Base-by-base conservation (phyloP, 2,329 filamentous ascomycete species). In the Calycina herbarum region DNA sequence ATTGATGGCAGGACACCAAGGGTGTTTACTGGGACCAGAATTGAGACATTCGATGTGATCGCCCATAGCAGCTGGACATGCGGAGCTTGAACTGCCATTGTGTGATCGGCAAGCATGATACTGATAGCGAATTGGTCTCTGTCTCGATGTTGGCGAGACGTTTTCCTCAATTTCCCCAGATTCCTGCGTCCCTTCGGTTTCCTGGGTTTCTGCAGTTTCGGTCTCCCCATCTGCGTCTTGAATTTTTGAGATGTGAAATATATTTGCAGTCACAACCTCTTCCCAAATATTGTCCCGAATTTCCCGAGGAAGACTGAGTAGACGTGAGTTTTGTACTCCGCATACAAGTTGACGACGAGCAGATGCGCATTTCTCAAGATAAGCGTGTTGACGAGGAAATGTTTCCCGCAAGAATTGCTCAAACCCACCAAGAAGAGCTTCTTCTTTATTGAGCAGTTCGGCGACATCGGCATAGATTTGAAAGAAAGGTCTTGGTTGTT, bases 261-360 rank as follows among this genome's bases (percentile, higher is more conserved):
- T 62, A n/a, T 69, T 67, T 11, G 56, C 64, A 3, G 15, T 35
- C 5, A 65, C 8, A 2, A 64, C 61, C 11, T 71, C 62, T 2
- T 42, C 35, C 68, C 68, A 71, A 51, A 69, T 72, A 24, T 65
- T 61, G 24, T 70, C 62, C 7, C 69, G 57, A 27, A 72, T 60
- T 60, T 69, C 68, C 17, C 61, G 62, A 2, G 67, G 68, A 6
- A 70, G 54, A 10, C 15, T 66, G 10, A 70, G 38, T 2, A 67
- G 51, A 2, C 15, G 3, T 6, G 65, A 67, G 7, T 17, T 17
- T 62, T 68, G 66, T 15, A 15, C 20, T 20, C 64, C 62, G 29
- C 60, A 64, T 24, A 64, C 64, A 11, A 59, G 6, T 8, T 60
- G 45, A 42, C 62, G 59, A 10, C 27, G 54, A 29, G 29, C 38